A percentile compares a stretch with the other conserved stretches of the same genome.
Conservation (phyloP, 805 yeast genomes). For the Saccharomycopsis oosterbeekiorum region DNA sequence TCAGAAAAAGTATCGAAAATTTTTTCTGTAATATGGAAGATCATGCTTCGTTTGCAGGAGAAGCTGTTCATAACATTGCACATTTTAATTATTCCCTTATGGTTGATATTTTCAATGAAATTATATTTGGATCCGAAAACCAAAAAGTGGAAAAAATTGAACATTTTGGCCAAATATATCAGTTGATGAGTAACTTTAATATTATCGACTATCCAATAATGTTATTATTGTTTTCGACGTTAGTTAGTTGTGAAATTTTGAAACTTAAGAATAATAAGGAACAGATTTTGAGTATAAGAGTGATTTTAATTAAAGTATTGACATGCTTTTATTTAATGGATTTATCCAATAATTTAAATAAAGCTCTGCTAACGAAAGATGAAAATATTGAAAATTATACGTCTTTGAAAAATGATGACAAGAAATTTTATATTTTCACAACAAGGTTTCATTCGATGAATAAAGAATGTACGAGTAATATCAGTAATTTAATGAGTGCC, state of each 20-base stretch:
- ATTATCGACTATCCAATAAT: background rate
- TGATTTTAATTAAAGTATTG: background rate
- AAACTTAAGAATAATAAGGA: background rate
- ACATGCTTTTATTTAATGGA: background rate
- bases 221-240: background rate
- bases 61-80: background rate
- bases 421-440: background rate
- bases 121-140: background rate
- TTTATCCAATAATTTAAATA: background rate
- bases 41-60: background rate
- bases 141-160: background rate
- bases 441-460: background rate
- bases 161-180: background rate
- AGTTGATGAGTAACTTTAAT: background rate
- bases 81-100: background rate
- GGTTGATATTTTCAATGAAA: background rate
- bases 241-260: background rate
- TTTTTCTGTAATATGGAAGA: background rate
- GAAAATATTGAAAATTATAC: background rate
- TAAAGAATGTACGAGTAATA: background rate
- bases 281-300: background rate
- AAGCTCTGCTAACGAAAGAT: background rate
- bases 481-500: constrained; percentile 19
- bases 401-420: background rate
- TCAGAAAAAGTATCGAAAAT: background rate